phyloP scores from a whole-genome alignment of 257 asterid genomes.

The Anisodus tanguticus region DNA sequence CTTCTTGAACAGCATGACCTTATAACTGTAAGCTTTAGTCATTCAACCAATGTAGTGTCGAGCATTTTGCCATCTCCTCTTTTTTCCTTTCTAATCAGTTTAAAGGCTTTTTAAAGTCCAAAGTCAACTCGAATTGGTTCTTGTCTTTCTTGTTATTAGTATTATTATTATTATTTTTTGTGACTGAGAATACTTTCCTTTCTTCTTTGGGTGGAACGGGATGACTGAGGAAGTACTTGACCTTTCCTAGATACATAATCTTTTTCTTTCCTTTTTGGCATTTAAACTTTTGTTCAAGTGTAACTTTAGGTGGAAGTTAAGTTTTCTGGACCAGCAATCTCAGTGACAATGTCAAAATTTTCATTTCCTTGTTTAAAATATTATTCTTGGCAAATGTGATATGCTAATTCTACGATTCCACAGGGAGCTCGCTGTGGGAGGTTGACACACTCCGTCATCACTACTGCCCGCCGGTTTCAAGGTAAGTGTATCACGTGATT shows the following conservation, averaged over 20 bases:
- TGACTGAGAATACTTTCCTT: not conserved
- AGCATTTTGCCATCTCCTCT: not conserved
- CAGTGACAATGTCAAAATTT: not conserved
- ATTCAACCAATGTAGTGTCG: not conserved
- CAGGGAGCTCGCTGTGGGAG: conserved; percentile 99
- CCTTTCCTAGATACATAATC: not conserved
- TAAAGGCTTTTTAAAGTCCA: conserved; percentile 10
- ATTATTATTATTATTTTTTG: not conserved
- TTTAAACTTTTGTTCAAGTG: not conserved
- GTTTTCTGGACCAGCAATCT: not conserved
- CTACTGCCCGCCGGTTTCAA: conserved; percentile 86
- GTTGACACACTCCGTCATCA: conserved; percentile 83
- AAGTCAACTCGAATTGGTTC: not conserved
- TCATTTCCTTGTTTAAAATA: not conserved
- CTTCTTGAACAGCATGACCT: conserved; percentile 1
- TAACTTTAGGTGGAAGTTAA: not conserved
- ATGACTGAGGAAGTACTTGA: not conserved
- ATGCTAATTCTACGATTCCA: conserved; percentile 33
- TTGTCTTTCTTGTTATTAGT: not conserved
- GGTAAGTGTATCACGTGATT: conserved; percentile 44
- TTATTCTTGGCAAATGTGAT: not conserved
- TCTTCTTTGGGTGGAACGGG: conserved; percentile 17
- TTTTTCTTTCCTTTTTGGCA: not conserved
- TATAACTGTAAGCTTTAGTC: not conserved
- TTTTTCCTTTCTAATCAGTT: not conserved